Percentiles rank a stretch among this genome's conserved stretches.
Conservation (phyloP, 306 rosid genomes). For the Sphenostylis stenocarpa region DNA sequence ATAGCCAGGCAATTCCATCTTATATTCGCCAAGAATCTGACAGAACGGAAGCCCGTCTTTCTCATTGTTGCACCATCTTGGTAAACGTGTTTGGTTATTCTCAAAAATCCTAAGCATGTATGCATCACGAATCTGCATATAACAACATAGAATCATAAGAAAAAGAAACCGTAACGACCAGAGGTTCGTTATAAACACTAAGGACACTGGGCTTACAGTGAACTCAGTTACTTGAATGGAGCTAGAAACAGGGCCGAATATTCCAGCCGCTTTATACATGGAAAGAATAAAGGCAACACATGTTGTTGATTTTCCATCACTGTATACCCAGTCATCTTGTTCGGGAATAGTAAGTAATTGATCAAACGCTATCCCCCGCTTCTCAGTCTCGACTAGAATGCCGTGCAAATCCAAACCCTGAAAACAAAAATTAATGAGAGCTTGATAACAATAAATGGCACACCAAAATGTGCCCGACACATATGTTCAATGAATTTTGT, state of each 20-base stretch:
- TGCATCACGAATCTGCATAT: conserved; percentile 86
- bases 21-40: conserved; percentile 94
- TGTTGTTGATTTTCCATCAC: conserved; percentile 95
- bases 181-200: not conserved
- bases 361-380: conserved; percentile 77
- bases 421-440: conserved; percentile 18
- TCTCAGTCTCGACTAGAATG: conserved; percentile 78
- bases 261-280: conserved; percentile 94
- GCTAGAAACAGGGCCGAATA: conserved; percentile 69
- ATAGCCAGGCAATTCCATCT: conserved; percentile 89
- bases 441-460: not conserved
- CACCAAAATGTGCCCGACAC: not conserved
- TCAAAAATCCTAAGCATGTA: conserved; percentile 85
- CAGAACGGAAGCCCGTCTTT: conserved; percentile 72
- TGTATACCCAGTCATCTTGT: conserved; percentile 93
- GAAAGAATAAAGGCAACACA: conserved; percentile 91
- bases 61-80: conserved; percentile 81
- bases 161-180: not conserved
- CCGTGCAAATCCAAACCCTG: conserved; percentile 81
- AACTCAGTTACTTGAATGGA: conserved; percentile 94
- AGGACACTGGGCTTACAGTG: conserved; percentile 59
- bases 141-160: not conserved
- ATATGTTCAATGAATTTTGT: conserved; percentile 18
- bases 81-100: conserved; percentile 77
- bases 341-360: conserved; percentile 89